Base-by-base conservation (phyloP, 495 filamentous ascomycete genomes). In the Immersiella caudata region DNA sequence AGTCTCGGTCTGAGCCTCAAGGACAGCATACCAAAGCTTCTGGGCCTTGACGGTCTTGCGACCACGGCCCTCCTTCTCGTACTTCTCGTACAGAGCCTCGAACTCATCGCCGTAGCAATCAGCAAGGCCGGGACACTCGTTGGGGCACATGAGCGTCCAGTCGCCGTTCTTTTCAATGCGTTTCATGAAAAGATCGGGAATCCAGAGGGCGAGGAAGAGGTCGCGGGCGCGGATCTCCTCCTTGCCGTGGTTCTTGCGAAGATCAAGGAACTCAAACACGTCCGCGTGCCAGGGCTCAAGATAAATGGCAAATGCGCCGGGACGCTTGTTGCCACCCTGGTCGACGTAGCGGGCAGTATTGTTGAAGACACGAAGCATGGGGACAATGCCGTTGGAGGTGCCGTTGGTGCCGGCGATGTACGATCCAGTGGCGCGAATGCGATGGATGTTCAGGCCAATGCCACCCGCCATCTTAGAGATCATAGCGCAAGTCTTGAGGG, bases 241-340 rank as follows among this genome's bases (percentile, higher is more conserved):
- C 80, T 99, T 99, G 69, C 95, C 95, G 78, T 99, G 95, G 80
- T 99, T 99, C 89, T 99, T 99, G 69, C 95, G 90, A 54, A 99
- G 88, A 75, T 99, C 95, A 69, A 99, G 86, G 85, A 96, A 99
- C 76, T 94, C 90, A 73, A 97, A 97, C 49, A 99, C 90, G 82
- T 99, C 95, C 22, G 94, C 90, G 81, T 99, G 95, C 95, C 95
- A 99, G 20, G 95, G 95, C 85, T 99, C 95, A n/a, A 99, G 85
- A 81, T 99, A 99, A 79, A 98, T 96, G 70, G 95, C 95, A 78
- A 99, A 99, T 60, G 95, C 95, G 80, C 95, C 95, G 36, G 95
- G 95, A 54, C 95, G 92, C 87, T 99, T 99, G 86, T 99, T 99
- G 73, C 95, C 95, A 80, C 95, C 95, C 81, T 99, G 95, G 75